These are phyloP conservation scores for Coemansia aciculifera DNA, from an alignment of 192 early-diverging fungal genomes.

Conservation along the genomic window DNA sequence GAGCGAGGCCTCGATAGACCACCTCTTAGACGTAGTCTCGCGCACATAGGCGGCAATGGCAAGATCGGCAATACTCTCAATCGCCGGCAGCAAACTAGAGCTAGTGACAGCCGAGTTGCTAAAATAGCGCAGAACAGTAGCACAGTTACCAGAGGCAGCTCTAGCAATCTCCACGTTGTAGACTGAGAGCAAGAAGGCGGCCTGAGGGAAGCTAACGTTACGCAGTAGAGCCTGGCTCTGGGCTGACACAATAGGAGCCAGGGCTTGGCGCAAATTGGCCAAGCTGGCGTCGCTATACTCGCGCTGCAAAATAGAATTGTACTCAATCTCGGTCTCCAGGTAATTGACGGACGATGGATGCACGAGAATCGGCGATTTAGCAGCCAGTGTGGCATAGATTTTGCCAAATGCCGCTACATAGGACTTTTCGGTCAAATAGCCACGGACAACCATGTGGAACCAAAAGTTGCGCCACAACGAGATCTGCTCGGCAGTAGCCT, in stretches of 20 bases:
- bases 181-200: constrained; percentile 80
- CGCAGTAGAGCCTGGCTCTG: constrained; percentile 62
- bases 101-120: constrained; percentile 81
- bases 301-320: constrained; percentile 77
- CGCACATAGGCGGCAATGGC: constrained; percentile 39
- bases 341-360: constrained; percentile 70
- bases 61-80: constrained; percentile 79
- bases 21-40: constrained; percentile 39
- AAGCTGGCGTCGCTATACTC: constrained; percentile 34
- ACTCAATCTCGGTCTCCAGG: constrained; percentile 83
- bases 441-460: constrained; percentile 81
- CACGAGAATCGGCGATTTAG: constrained; percentile 81
- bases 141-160: constrained; percentile 66
- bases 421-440: constrained; percentile 69
- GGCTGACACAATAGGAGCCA: constrained; percentile 55
- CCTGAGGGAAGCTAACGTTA: constrained; percentile 67
- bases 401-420: constrained; percentile 78
- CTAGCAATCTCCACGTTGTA: constrained; percentile 83
- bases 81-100: constrained; percentile 67
- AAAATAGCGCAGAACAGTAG: constrained; percentile 78
- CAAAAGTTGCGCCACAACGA: constrained; percentile 85
- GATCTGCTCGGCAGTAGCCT: constrained; percentile 63
- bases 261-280: constrained; percentile 53
- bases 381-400: constrained; percentile 71
- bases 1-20: constrained; percentile 33